These are phyloP conservation scores for Puccinia hordei DNA, from an alignment of 1,284 basidiomycete species.

Conservation along the genomic window DNA sequence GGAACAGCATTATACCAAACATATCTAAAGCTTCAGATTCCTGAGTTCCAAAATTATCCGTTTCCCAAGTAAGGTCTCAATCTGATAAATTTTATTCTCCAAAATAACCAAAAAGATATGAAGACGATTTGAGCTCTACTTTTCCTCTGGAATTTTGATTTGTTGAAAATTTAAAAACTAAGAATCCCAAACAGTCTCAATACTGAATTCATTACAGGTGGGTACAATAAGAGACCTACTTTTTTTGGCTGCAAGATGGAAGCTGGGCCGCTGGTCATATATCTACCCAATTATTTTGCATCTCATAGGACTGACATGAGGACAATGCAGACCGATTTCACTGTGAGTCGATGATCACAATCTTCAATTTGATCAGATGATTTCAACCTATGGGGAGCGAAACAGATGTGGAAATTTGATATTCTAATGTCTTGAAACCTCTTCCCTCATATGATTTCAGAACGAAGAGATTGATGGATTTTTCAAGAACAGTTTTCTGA, in stretches of 20 bases:
- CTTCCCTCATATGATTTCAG: neutral
- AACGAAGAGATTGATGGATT: slow-evolving; percentile 45
- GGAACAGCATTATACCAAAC: slow-evolving; percentile 42
- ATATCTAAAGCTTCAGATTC: slow-evolving; percentile 27
- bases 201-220: slow-evolving; percentile 13
- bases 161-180: neutral
- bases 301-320: slow-evolving; percentile 41
- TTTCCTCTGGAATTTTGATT: neutral
- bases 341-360: slow-evolving; percentile 5
- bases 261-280: slow-evolving; percentile 30
- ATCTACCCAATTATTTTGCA: slow-evolving; percentile 44
- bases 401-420: neutral
- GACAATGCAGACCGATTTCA: slow-evolving; percentile 37
- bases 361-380: neutral
- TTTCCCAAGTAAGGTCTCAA: slow-evolving; percentile 20
- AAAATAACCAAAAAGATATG: neutral
- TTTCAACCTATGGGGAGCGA: neutral
- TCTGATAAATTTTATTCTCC: neutral
- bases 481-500: slow-evolving; percentile 41
- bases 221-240: slow-evolving; percentile 45
- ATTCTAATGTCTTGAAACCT: neutral
- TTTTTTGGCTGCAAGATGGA: slow-evolving; percentile 43
- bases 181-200: slow-evolving; percentile 45
- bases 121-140: neutral
- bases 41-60: slow-evolving; percentile 18